Conservation (phyloP, 805 yeast species). For the Yarrowia divulgata region DNA sequence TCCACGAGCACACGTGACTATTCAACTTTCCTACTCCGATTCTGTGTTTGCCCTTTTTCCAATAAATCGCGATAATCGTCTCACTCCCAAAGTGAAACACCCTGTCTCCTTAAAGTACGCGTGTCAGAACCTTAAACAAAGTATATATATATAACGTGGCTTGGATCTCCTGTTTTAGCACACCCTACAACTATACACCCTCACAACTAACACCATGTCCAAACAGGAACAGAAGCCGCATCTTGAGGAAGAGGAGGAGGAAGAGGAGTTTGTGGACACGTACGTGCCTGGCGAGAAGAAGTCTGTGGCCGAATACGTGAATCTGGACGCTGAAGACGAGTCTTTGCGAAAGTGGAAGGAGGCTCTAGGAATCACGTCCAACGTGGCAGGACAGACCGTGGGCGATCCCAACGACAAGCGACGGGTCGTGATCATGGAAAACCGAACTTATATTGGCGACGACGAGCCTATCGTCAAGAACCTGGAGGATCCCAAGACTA, state of each 20-base stretch:
- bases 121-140: not conserved
- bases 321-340: conserved; percentile 14
- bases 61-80: too few relatives aligned
- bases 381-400: conserved; percentile 3
- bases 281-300: conserved; percentile 8
- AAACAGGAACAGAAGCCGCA: not conserved
- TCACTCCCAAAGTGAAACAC: too few relatives aligned
- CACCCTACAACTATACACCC: not conserved
- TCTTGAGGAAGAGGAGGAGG: conserved; percentile 5
- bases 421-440: conserved; percentile 78
- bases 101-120: not conserved
- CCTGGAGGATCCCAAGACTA: conserved; percentile 66
- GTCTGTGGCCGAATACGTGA: conserved; percentile 13
- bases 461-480: conserved; percentile 74
- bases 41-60: too few relatives aligned
- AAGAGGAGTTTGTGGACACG: conserved; percentile 9
- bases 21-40: too few relatives aligned
- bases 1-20: too few relatives aligned
- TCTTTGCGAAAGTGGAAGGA: conserved; percentile 17
- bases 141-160: not conserved
- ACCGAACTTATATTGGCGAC: conserved; percentile 73
- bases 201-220: not conserved
- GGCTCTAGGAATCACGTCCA: conserved; percentile 13
- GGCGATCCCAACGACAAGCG: conserved; percentile 51
- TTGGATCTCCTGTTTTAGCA: not conserved